Evolutionary conservation across 2,329 filamentous ascomycete genomes (phyloP).

Genomic region (Claviceps pusilla): DNA sequence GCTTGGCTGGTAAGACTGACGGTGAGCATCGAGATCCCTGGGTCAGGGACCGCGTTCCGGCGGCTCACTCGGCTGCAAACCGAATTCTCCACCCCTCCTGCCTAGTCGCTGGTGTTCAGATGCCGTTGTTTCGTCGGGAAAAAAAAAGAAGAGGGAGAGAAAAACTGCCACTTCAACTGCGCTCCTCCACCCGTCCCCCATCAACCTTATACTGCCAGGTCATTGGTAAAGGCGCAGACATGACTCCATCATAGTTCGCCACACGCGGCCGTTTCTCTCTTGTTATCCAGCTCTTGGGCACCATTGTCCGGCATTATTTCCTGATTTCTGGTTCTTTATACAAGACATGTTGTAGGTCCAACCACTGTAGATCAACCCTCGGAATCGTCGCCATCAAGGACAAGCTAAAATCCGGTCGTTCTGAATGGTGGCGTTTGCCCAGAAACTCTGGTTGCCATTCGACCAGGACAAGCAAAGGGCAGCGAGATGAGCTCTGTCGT

Average conservation of each 20-base stretch:
- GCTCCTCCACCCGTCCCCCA: slow-evolving; percentile 7
- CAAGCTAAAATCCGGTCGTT: neutral
- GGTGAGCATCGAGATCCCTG: slow-evolving; percentile 12
- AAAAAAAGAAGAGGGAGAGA: neutral
- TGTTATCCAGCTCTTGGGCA: neutral
- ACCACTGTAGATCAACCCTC: neutral
- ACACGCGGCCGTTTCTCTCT: neutral
- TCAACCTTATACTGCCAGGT: slow-evolving; percentile 20
- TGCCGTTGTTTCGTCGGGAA: neutral
- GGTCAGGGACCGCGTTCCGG: slow-evolving; percentile 10
- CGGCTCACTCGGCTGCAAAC: slow-evolving; percentile 25
- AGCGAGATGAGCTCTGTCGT: neutral
- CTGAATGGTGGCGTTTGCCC: neutral
- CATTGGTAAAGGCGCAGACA: no score
- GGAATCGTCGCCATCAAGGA: neutral
- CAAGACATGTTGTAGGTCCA: neutral
- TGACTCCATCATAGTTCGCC: slow-evolving; percentile 13
- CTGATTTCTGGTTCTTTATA: neutral
- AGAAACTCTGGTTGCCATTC: neutral
- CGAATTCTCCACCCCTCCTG: slow-evolving; percentile 17
- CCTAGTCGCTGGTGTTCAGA: slow-evolving; percentile 1
- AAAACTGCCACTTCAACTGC: neutral
- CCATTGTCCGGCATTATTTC: neutral
- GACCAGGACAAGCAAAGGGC: neutral
- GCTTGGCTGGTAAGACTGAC: neutral